Evolutionary conservation across 306 rosid genomes (phyloP).

Genomic region (Chamaecrista fasciculata): DNA sequence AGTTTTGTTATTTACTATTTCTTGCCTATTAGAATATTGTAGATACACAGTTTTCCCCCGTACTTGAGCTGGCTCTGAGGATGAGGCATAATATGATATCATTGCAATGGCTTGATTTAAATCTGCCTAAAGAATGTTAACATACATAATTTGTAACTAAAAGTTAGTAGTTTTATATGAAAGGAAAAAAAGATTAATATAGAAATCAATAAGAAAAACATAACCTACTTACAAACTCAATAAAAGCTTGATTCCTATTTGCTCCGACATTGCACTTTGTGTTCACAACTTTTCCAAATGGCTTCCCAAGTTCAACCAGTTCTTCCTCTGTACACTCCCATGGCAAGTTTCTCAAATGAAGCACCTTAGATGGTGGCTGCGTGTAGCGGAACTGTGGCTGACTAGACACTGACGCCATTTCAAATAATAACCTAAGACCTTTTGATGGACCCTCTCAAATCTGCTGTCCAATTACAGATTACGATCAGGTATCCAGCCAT

Average conservation of each 20-base stretch:
- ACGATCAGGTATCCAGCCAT: not conserved
- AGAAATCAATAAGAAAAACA: not conserved
- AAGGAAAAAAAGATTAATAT: not conserved
- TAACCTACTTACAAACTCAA: constrained; percentile 78
- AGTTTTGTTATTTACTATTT: constrained; percentile 97
- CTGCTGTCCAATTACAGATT: not conserved
- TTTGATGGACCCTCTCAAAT: constrained; percentile 30
- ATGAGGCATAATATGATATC: constrained; percentile 97
- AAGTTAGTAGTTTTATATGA: not conserved
- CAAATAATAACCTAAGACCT: constrained; percentile 29
- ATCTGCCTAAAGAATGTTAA: constrained; percentile 60
- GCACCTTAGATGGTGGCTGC: constrained; percentile 97
- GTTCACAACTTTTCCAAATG: constrained; percentile 98
- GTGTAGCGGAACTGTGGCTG: constrained; percentile 98
- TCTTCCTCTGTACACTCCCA: constrained; percentile 99
- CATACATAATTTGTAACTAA: constrained; percentile 27
- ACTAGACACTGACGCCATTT: constrained; percentile 92
- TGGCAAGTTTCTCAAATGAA: constrained; percentile 94
- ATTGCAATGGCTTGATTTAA: constrained; percentile 97
- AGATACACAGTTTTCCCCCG: constrained; percentile 97
- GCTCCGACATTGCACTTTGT: constrained; percentile 99
- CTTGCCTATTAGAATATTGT: constrained; percentile 98
- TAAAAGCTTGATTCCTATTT: constrained; percentile 93
- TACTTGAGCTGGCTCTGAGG: constrained; percentile 98
- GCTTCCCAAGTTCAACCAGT: constrained; percentile 93